A percentile compares a stretch with the other conserved stretches of the same genome.
phyloP scores from a whole-genome alignment of 2,329 filamentous ascomycete genomes.

The Elsinoe fawcettii region DNA sequence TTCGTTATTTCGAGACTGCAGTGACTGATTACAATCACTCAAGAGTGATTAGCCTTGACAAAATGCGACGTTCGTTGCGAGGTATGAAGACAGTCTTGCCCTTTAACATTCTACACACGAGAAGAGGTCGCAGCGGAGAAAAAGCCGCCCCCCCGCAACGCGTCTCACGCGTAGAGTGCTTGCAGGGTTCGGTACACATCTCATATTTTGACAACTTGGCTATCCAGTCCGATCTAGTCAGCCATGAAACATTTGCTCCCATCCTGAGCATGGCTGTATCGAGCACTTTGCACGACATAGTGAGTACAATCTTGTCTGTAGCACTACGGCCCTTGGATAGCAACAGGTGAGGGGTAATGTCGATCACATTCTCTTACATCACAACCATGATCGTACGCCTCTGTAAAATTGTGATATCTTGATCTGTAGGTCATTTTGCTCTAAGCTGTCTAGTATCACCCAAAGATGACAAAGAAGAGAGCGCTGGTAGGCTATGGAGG shows the following conservation, averaged over 20 bases:
- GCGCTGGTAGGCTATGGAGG: slow-evolving; percentile 35
- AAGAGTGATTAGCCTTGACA: too few species aligned
- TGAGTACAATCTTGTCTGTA: too few species aligned
- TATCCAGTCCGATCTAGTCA: too few species aligned
- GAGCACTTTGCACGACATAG: too few species aligned
- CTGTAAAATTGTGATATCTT: neutral
- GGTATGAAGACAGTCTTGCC: neutral
- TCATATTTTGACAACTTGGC: too few species aligned
- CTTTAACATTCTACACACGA: neutral
- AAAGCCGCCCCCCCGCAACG: neutral
- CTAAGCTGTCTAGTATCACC: too few species aligned
- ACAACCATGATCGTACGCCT: neutral
- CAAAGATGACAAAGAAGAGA: slow-evolving; percentile 28
- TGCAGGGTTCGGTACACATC: neutral
- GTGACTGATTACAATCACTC: too few species aligned
- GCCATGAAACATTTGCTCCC: too few species aligned
- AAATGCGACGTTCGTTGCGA: neutral
- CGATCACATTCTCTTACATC: neutral
- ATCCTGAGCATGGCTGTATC: too few species aligned
- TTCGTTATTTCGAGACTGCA: too few species aligned
- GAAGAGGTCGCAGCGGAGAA: neutral
- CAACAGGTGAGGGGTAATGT: neutral
- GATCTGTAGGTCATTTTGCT: too few species aligned
- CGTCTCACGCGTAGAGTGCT: neutral
- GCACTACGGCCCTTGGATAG: too few species aligned